A percentile compares a stretch with the other conserved stretches of the same genome.
phyloP scores from a whole-genome alignment of 1,284 basidiomycete genomes.

The Psilocybe mexicana region DNA sequence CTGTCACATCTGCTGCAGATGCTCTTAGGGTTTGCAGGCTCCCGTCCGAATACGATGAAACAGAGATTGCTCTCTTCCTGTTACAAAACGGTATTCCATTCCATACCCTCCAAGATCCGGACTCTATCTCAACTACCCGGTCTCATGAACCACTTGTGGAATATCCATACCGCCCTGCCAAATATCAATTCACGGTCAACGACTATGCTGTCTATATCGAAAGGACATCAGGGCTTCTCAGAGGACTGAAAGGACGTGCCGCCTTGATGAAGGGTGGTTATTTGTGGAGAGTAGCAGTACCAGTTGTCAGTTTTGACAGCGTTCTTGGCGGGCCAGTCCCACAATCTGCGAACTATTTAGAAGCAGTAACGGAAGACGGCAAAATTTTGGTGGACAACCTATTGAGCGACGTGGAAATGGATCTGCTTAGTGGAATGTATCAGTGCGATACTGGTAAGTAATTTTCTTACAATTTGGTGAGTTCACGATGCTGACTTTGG shows the following conservation, averaged over 20 bases:
- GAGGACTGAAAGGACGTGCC: neutral
- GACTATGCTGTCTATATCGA: neutral
- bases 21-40: constrained; percentile 1
- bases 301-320: neutral
- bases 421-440: neutral
- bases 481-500: no score
- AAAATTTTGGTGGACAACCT: neutral
- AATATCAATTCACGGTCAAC: neutral
- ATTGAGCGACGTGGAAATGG: neutral
- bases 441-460: constrained; percentile 1
- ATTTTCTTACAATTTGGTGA: no score
- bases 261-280: constrained; percentile 7
- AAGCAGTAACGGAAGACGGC: neutral
- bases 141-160: neutral
- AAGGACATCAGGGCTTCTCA: neutral
- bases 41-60: neutral
- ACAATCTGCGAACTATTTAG: neutral
- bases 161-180: neutral
- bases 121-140: neutral
- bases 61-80: constrained; percentile 1
- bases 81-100: constrained; percentile 1
- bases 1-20: neutral
- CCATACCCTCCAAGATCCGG: neutral
- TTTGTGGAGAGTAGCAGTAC: neutral
- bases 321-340: neutral